phyloP scores from a whole-genome alignment of 163 green algal species.

The Volvox carteri region DNA sequence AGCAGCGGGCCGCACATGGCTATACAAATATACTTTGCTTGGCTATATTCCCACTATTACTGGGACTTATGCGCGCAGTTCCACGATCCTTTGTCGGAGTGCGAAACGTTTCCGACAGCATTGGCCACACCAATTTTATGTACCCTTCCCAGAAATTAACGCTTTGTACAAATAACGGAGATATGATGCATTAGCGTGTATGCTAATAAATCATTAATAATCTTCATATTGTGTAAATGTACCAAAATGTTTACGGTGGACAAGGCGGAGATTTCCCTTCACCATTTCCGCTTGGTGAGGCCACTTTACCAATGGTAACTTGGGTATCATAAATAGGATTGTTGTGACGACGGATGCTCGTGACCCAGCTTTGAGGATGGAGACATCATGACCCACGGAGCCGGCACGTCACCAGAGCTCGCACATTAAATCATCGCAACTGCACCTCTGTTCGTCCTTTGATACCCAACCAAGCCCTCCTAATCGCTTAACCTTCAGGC shows the following conservation, averaged over 20 bases:
- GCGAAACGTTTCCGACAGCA: no score
- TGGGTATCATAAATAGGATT: background rate
- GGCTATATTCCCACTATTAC: no score
- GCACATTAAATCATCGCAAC: background rate
- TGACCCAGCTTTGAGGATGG: background rate
- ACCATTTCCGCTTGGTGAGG: background rate
- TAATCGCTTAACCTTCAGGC: background rate
- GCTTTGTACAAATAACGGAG: no score
- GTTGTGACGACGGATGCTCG: background rate
- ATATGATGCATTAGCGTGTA: no score
- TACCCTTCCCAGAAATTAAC: no score
- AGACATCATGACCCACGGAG: background rate
- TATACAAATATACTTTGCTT: no score
- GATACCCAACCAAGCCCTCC: background rate
- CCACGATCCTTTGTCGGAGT: no score
- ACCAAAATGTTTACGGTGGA: constrained; percentile 13
- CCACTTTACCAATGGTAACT: background rate
- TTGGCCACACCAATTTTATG: no score
- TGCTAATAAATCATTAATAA: no score
- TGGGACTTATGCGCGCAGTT: no score
- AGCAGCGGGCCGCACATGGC: no score
- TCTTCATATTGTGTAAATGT: constrained; percentile 9
- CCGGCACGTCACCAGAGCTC: background rate
- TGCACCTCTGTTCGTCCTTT: background rate
- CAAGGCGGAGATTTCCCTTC: background rate